Evolutionary conservation across 1,284 basidiomycete species (phyloP).

Genomic region (Sanguinoderma infundibulare): DNA sequence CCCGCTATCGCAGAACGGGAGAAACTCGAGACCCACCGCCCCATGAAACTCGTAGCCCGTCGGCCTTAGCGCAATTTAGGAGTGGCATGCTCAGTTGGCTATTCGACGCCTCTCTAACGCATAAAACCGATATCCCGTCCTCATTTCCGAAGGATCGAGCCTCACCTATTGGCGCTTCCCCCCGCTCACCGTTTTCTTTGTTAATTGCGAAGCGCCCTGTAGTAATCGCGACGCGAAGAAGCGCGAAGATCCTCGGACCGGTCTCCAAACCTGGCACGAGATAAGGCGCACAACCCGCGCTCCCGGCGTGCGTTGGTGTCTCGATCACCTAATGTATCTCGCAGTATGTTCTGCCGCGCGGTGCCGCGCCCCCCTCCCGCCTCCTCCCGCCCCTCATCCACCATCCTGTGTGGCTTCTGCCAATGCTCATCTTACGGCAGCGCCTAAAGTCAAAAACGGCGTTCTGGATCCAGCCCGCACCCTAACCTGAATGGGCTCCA

Average conservation of each 20-base stretch:
- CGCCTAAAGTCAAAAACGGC: neutral
- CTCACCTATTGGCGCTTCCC: neutral
- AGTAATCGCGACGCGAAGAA: neutral
- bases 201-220: neutral
- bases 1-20: neutral
- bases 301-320: neutral
- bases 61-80: neutral
- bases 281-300: neutral
- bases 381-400: neutral
- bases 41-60: neutral
- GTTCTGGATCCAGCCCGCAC: neutral
- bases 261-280: neutral
- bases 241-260: neutral
- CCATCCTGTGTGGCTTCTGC: neutral
- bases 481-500: neutral
- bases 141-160: neutral
- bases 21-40: neutral
- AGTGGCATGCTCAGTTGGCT: neutral
- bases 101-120: neutral
- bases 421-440: neutral
- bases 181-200: neutral
- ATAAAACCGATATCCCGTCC: neutral
- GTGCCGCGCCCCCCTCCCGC: neutral
- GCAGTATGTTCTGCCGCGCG: neutral
- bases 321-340: neutral